Conservation (phyloP, 768 basidiomycete species). For the Amanita exitialis region DNA sequence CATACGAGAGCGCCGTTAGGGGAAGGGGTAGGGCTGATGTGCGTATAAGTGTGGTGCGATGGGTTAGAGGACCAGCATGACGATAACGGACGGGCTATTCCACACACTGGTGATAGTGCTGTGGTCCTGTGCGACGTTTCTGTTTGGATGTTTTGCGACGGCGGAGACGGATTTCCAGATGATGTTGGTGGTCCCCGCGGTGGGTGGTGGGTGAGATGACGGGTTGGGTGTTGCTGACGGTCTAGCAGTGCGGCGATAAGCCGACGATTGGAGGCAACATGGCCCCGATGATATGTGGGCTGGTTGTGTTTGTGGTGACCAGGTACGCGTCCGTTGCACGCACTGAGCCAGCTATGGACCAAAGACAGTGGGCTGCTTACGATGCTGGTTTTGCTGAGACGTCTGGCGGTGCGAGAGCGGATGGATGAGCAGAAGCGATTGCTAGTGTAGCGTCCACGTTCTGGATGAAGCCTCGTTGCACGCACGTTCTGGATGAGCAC, state of each 20-base stretch:
- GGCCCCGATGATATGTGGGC: neutral
- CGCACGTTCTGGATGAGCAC: slow-evolving; percentile 4
- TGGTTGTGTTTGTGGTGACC: neutral
- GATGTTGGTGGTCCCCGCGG: neutral
- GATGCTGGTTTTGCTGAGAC: neutral
- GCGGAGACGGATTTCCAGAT: neutral
- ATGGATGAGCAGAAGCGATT: neutral
- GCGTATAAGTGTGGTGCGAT: no score
- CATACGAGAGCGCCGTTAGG: no score
- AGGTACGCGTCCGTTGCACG: neutral
- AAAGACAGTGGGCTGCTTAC: no score
- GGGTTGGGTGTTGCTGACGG: no score
- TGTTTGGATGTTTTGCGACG: neutral
- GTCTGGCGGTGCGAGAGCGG: neutral
- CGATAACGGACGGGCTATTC: neutral
- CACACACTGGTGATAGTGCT: neutral
- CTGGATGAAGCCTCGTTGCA: neutral
- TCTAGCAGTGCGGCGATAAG: no score
- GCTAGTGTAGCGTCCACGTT: neutral
- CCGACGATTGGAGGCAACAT: no score
- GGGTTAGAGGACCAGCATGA: neutral
- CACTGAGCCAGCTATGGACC: no score
- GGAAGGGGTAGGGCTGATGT: no score
- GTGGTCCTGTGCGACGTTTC: neutral
- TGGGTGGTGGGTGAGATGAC: neutral